A percentile compares a stretch with the other conserved stretches of the same genome.
Evolutionary conservation across 83 land plant genomes (phyloP).

Genomic region (Larix sibirica): DNA sequence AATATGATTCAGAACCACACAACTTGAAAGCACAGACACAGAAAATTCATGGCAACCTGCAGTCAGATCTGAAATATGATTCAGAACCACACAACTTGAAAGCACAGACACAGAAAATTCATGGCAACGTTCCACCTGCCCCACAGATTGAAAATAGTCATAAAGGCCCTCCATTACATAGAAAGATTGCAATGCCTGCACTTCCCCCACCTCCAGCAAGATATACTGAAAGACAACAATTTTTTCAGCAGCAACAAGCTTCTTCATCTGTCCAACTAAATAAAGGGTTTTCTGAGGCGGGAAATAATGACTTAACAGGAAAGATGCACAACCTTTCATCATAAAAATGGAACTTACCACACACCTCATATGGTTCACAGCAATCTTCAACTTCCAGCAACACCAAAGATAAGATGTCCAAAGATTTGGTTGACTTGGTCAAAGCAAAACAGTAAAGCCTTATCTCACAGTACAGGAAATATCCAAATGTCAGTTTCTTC

Average conservation of each 20-base stretch:
- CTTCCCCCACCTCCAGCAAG: constrained; percentile 17
- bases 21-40: not conserved
- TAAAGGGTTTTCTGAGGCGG: not conserved
- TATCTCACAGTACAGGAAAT: not conserved
- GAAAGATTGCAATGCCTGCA: not conserved
- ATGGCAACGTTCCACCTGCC: not conserved
- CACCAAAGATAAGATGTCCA: not conserved
- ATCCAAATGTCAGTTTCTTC: not conserved
- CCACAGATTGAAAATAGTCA: constrained; percentile 4
- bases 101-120: not conserved
- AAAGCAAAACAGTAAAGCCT: not conserved
- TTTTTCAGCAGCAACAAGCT: constrained; percentile 19
- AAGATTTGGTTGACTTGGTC: not conserved
- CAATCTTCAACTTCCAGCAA: not conserved
- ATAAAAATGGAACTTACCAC: not conserved
- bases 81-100: not conserved
- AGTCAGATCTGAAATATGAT: not conserved
- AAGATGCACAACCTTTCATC: not conserved
- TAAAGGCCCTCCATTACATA: constrained; percentile 5
- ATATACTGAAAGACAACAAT: constrained; percentile 15
- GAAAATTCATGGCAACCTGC: not conserved
- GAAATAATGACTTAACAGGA: constrained; percentile 6
- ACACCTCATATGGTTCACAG: not conserved
- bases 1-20: not conserved
- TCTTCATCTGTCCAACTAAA: constrained; percentile 5